Percentiles rank a stretch among this genome's conserved stretches.
phyloP scores from a whole-genome alignment of 2,329 filamentous ascomycete genomes.

The Beauveria sp. region DNA sequence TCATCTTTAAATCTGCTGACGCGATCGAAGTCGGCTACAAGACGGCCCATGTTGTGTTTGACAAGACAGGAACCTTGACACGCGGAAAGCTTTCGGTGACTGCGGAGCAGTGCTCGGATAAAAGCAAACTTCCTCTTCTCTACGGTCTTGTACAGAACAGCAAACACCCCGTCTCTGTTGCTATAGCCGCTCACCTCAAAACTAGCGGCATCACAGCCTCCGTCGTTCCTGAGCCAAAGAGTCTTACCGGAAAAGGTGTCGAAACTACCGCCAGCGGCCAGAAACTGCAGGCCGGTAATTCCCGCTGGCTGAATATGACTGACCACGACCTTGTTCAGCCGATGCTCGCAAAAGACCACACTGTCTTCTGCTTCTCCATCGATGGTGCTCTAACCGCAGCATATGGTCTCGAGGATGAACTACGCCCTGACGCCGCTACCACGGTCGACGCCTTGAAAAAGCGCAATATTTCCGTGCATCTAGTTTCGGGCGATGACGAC shows the following conservation, averaged over 20 bases:
- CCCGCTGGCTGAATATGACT: slow-evolving; percentile 36
- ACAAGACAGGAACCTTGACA: slow-evolving; percentile 76
- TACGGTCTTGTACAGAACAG: slow-evolving; percentile 30
- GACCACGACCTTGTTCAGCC: slow-evolving; percentile 24
- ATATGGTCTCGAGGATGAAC: slow-evolving; percentile 38
- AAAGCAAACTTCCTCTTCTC: slow-evolving; percentile 16
- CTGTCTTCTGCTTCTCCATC: slow-evolving; percentile 40
- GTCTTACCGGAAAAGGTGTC: slow-evolving; percentile 39
- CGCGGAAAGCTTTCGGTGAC: slow-evolving; percentile 43
- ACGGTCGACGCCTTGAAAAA: slow-evolving; percentile 29
- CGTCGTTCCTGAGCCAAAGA: slow-evolving; percentile 25
- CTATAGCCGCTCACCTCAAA: slow-evolving; percentile 36
- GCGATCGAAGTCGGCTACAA: slow-evolving; percentile 56
- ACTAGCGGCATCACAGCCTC: slow-evolving; percentile 7
- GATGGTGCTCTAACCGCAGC: slow-evolving; percentile 29
- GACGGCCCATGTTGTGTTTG: slow-evolving; percentile 62
- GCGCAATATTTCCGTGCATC: slow-evolving; percentile 34
- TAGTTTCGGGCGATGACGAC: slow-evolving; percentile 48
- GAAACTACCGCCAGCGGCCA: slow-evolving; percentile 25
- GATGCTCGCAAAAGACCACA: slow-evolving; percentile 30
- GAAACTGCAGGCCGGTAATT: slow-evolving; percentile 41
- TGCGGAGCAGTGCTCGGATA: slow-evolving; percentile 6
- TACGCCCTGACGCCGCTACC: slow-evolving; percentile 34
- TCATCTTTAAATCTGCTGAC: slow-evolving; percentile 62
- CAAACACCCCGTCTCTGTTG: slow-evolving; percentile 46